Evolutionary conservation across 345 rosid species (phyloP).

Genomic region (Erysimum cheiranthoides): DNA sequence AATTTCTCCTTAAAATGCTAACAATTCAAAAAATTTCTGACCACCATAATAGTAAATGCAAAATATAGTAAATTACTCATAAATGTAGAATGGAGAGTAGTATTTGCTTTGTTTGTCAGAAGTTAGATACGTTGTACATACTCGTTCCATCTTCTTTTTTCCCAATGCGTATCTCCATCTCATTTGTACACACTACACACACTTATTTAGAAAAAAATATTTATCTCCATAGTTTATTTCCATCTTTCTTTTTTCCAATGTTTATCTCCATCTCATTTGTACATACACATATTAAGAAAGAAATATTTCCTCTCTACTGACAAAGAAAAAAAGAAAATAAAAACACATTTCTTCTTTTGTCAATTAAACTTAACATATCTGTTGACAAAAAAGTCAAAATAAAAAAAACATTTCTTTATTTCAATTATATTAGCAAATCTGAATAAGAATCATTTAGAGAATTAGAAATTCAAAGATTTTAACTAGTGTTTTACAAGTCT

Average conservation of each 20-base stretch:
- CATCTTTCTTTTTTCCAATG: not conserved
- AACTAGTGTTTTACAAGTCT: not conserved
- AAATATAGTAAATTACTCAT: slow-evolving; percentile 7
- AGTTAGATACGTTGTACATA: not conserved
- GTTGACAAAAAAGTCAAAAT: not conserved
- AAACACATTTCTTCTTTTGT: not conserved
- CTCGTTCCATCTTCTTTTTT: not conserved
- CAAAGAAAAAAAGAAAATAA: not conserved
- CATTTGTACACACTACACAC: not conserved
- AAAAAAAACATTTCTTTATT: not conserved
- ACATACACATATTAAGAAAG: not conserved
- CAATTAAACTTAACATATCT: not conserved
- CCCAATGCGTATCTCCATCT: not conserved
- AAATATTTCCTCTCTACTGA: not conserved
- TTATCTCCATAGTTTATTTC: too few species aligned
- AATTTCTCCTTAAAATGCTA: slow-evolving; percentile 10
- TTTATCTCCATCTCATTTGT: not conserved
- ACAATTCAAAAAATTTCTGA: slow-evolving; percentile 18
- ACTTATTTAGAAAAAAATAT: too few species aligned
- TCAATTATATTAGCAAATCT: not conserved
- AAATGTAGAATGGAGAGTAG: not conserved
- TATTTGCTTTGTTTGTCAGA: not conserved
- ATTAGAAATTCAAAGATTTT: not conserved
- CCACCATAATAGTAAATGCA: slow-evolving; percentile 13
- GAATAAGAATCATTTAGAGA: not conserved